Conservation (phyloP, 1,284 basidiomycete species). For the Moesziomyces sp. region DNA sequence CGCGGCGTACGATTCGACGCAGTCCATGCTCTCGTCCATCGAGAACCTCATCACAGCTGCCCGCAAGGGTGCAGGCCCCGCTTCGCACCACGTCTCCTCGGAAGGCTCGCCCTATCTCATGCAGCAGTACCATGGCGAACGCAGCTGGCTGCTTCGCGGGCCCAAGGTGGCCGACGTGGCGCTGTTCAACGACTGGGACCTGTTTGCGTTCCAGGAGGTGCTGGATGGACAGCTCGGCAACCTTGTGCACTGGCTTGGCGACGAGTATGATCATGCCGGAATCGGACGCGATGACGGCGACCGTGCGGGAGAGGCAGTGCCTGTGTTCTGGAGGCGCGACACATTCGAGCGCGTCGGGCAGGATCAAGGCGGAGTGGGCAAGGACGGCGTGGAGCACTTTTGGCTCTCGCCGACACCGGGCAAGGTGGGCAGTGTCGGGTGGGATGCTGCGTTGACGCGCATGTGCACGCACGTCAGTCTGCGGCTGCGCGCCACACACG, state of each 20-base stretch:
- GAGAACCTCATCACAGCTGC: slow-evolving; percentile 9
- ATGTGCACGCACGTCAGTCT: slow-evolving; percentile 59
- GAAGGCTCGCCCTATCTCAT: slow-evolving; percentile 25
- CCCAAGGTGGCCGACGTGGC: slow-evolving; percentile 42
- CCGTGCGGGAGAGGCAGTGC: slow-evolving; percentile 48
- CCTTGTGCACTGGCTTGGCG: slow-evolving; percentile 22
- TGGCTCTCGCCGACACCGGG: slow-evolving; percentile 49
- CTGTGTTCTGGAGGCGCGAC: slow-evolving; percentile 47
- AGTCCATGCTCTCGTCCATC: slow-evolving; percentile 8
- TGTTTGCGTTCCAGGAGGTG: slow-evolving; percentile 56
- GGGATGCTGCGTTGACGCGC: slow-evolving; percentile 54
- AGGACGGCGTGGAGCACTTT: slow-evolving; percentile 50
- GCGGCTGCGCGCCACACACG: slow-evolving; percentile 17
- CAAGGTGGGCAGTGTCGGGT: slow-evolving; percentile 41
- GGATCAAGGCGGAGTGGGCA: slow-evolving; percentile 43
- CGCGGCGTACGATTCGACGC: slow-evolving; percentile 22
- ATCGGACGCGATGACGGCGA: slow-evolving; percentile 49
- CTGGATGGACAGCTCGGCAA: slow-evolving; percentile 40
- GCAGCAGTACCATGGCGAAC: slow-evolving; percentile 39
- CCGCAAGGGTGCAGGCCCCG: slow-evolving; percentile 1
- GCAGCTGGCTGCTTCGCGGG: slow-evolving; percentile 36
- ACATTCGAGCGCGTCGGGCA: slow-evolving; percentile 25
- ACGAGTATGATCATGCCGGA: slow-evolving; percentile 45
- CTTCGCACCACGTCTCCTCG: background rate
- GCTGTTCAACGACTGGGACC: slow-evolving; percentile 49